phyloP scores from a whole-genome alignment of 805 yeast species.

The Hemisphaericaspora nanyangensis region DNA sequence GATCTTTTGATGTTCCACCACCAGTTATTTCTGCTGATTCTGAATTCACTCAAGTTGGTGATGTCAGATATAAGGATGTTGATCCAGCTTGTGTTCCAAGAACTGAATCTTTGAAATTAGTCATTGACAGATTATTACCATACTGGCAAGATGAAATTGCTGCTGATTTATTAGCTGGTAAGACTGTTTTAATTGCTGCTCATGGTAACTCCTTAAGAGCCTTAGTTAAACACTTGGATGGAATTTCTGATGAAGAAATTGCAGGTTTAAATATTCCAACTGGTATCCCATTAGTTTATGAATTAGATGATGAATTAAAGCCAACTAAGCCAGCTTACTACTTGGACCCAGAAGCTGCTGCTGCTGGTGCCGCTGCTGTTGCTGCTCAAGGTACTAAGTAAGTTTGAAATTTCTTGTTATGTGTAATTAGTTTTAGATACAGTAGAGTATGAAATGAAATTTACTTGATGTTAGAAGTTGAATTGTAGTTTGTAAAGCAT shows the following conservation, averaged over 20 bases:
- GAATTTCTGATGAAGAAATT: slow-evolving; percentile 86
- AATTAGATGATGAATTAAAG: slow-evolving; percentile 79
- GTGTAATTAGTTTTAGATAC: too few relatives aligned
- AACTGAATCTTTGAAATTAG: slow-evolving; percentile 92
- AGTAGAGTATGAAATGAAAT: too few relatives aligned
- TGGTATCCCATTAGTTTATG: slow-evolving; percentile 97
- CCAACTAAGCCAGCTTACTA: slow-evolving; percentile 93
- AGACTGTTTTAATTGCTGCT: slow-evolving; percentile 91
- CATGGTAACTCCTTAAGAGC: slow-evolving; percentile 99
- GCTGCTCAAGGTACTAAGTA: slow-evolving; percentile 80
- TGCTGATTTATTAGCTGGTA: slow-evolving; percentile 75
- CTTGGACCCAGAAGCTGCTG: slow-evolving; percentile 99
- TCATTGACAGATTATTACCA: slow-evolving; percentile 93
- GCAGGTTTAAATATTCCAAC: slow-evolving; percentile 96
- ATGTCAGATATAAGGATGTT: slow-evolving; percentile 77
- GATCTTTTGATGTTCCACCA: slow-evolving; percentile 95
- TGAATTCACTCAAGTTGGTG: slow-evolving; percentile 81
- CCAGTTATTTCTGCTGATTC: slow-evolving; percentile 78
- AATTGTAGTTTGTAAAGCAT: too few relatives aligned
- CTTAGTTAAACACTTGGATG: slow-evolving; percentile 91
- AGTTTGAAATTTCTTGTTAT: neutral
- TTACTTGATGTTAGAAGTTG: too few relatives aligned
- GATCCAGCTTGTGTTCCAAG: slow-evolving; percentile 87
- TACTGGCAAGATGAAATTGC: slow-evolving; percentile 94
- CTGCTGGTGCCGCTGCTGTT: slow-evolving; percentile 99